These are phyloP conservation scores for Boletus sp. DNA, from an alignment of 768 basidiomycete species.

Conservation along the genomic window DNA sequence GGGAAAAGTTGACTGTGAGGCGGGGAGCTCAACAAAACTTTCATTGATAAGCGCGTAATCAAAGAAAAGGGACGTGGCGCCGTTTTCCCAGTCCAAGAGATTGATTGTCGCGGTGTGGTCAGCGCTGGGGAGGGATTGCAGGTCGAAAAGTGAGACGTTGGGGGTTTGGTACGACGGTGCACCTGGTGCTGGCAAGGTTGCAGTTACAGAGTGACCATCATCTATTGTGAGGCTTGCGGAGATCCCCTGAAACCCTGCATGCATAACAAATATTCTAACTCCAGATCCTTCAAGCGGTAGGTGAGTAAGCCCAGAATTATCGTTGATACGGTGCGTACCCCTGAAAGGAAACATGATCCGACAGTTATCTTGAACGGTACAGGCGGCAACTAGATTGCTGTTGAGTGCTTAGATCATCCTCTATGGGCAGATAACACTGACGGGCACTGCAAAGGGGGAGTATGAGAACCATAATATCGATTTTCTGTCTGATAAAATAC, in stretches of 20 bases:
- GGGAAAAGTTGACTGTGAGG: not conserved
- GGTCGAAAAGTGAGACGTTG: constrained; percentile 15
- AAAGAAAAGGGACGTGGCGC: constrained; percentile 7
- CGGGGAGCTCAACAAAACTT: not conserved
- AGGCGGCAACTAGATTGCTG: constrained; percentile 6
- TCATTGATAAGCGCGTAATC: constrained; percentile 18
- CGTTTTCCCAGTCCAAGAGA: constrained; percentile 9
- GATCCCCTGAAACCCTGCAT: constrained; percentile 13
- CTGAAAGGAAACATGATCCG: constrained; percentile 14
- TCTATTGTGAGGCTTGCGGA: constrained; percentile 14
- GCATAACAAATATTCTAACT: constrained; percentile 10
- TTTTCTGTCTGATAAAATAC: not conserved
- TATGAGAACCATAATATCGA: not conserved
- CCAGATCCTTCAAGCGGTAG: constrained; percentile 13
- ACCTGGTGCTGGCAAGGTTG: constrained; percentile 5
- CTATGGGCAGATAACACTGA: not conserved
- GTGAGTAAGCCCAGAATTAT: not conserved
- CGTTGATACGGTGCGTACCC: constrained; percentile 1
- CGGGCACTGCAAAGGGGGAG: constrained; percentile 1
- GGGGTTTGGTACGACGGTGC: constrained; percentile 11
- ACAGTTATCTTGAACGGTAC: constrained; percentile 4
- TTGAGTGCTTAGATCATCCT: not conserved
- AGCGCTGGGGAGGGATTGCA: constrained; percentile 9
- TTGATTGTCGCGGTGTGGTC: constrained; percentile 11
- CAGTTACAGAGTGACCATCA: not conserved